phyloP scores from a whole-genome alignment of 441 rosid genomes.

The Francoa sonchifolia region DNA sequence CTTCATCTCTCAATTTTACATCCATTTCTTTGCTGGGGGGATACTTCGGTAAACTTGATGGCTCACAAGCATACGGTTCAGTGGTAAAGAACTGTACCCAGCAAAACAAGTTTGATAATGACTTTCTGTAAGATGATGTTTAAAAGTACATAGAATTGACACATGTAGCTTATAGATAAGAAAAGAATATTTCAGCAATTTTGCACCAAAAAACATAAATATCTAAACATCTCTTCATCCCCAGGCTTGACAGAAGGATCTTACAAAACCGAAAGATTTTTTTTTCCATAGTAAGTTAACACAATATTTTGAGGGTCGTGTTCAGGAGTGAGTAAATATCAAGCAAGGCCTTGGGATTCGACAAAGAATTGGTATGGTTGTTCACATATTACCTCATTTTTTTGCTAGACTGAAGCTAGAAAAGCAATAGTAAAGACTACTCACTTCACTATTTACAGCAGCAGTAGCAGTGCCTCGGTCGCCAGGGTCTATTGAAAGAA shows the following conservation, averaged over 20 bases:
- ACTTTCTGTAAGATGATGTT: no score
- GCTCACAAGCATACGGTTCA: constrained; percentile 74
- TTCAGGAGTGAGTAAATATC: constrained; percentile 2
- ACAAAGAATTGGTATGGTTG: no score
- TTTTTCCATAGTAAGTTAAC: no score
- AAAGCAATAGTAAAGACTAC: constrained; percentile 12
- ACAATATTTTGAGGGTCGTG: neutral
- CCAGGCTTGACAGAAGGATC: no score
- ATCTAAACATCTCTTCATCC: no score
- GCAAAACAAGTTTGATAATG: no score
- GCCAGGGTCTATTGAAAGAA: constrained; percentile 73
- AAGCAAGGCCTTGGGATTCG: constrained; percentile 2
- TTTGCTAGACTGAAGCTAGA: neutral
- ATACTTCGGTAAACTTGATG: constrained; percentile 75
- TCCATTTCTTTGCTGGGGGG: constrained; percentile 93
- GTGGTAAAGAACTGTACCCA: constrained; percentile 63
- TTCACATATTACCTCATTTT: neutral
- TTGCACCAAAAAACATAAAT: no score
- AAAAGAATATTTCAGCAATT: no score
- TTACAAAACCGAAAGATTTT: no score
- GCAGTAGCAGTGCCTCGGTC: constrained; percentile 64
- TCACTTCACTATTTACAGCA: constrained; percentile 62
- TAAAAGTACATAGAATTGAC: no score
- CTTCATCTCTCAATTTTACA: constrained; percentile 69
- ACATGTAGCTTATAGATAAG: no score